A percentile compares a stretch with the other conserved stretches of the same genome.
Evolutionary conservation across 2,329 filamentous ascomycete genomes (phyloP).

Genomic region (Fusarium aywerte): DNA sequence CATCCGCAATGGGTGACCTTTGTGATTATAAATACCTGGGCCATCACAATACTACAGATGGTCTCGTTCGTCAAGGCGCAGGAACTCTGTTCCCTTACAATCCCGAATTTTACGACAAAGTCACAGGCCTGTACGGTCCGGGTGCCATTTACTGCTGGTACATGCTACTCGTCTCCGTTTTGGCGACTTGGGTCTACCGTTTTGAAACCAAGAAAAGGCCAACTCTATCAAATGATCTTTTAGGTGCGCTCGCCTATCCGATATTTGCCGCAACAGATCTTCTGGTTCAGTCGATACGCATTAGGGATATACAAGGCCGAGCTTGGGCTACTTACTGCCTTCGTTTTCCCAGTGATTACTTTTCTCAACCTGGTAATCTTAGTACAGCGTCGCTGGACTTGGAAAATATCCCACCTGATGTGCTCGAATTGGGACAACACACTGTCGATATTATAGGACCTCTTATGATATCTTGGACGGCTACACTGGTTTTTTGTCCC

Average conservation of each 20-base stretch:
- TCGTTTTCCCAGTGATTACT: background rate
- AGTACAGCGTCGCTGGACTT: background rate
- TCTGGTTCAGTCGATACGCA: background rate
- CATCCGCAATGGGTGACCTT: background rate
- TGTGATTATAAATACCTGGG: conserved; percentile 24
- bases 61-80: background rate
- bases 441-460: conserved; percentile 5
- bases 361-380: background rate
- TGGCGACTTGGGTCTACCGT: background rate
- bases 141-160: conserved; percentile 24
- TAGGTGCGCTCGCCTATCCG: conserved; percentile 16
- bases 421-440: background rate
- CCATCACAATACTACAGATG: conserved; percentile 9
- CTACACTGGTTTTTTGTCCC: background rate
- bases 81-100: conserved; percentile 12
- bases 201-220: background rate
- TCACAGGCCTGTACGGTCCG: conserved; percentile 9
- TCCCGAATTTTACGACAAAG: conserved; percentile 16
- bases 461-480: background rate
- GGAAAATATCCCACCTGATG: background rate
- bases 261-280: conserved; percentile 16
- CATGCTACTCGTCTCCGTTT: conserved; percentile 12
- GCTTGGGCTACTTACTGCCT: conserved; percentile 15
- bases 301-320: background rate
- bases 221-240: conserved; percentile 6